phyloP scores from a whole-genome alignment of 805 yeast species.

The Babjeviella inositovora region DNA sequence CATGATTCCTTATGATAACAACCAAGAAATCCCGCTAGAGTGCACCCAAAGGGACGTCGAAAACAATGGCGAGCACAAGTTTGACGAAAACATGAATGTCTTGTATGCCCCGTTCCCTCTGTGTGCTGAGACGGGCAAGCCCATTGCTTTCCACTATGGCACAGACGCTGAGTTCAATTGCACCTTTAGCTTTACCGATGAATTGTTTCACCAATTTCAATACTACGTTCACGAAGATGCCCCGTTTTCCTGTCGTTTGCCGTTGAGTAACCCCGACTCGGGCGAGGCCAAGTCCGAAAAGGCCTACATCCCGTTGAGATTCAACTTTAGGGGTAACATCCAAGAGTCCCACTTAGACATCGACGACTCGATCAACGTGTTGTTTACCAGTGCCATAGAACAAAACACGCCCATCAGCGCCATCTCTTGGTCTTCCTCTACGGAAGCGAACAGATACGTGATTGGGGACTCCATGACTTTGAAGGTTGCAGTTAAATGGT shows the following conservation, averaged over 20 bases:
- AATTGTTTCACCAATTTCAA: constrained; percentile 57
- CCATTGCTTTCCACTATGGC: constrained; percentile 39
- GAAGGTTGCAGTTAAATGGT: constrained; percentile 46
- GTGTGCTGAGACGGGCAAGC: constrained; percentile 49
- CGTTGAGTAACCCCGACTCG: constrained; percentile 24
- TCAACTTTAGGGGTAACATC: constrained; percentile 51
- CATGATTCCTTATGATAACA: no score
- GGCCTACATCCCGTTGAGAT: constrained; percentile 38
- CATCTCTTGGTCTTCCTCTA: constrained; percentile 43
- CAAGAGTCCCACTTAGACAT: constrained; percentile 55
- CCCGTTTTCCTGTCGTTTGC: constrained; percentile 56
- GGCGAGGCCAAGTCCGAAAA: constrained; percentile 18
- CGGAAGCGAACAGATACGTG: constrained; percentile 40
- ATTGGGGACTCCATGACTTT: constrained; percentile 52
- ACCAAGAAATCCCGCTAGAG: constrained; percentile 28
- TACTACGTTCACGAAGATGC: constrained; percentile 64
- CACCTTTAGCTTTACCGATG: constrained; percentile 46
- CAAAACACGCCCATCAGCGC: constrained; percentile 32
- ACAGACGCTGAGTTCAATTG: constrained; percentile 36
- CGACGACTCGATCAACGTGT: constrained; percentile 37
- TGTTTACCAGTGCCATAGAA: constrained; percentile 14
- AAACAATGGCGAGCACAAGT: constrained; percentile 59
- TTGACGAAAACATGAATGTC: constrained; percentile 44
- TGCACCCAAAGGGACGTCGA: constrained; percentile 60
- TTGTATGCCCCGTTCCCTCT: constrained; percentile 40